These are phyloP conservation scores for Cercospora citrullina DNA, from an alignment of 2,329 filamentous ascomycete species.

Conservation along the genomic window DNA sequence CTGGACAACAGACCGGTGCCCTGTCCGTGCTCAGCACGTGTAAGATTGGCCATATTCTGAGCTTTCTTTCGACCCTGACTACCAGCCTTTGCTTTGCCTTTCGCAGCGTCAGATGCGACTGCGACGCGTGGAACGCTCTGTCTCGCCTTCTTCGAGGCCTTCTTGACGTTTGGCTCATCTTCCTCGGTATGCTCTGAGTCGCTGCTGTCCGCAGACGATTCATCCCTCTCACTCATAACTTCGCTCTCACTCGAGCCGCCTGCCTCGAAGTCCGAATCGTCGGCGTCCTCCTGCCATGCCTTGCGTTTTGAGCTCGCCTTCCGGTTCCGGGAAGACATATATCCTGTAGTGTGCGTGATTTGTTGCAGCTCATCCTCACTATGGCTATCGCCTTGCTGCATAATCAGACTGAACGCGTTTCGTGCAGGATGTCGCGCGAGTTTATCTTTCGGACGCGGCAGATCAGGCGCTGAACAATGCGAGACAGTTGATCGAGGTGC, in stretches of 20 bases:
- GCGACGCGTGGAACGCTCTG: neutral
- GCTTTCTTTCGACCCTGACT: neutral
- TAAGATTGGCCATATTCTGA: conserved; percentile 1
- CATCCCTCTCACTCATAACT: neutral
- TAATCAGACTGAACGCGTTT: conserved; percentile 3
- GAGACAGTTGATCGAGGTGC: neutral
- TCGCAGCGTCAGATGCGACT: neutral
- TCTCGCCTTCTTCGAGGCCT: neutral
- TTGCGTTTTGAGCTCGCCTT: neutral
- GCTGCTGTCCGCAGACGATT: neutral
- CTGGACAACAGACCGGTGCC: conserved; percentile 28
- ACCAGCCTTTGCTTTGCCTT: neutral
- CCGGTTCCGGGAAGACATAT: neutral
- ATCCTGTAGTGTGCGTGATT: neutral
- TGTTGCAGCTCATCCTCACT: neutral
- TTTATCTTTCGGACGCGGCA: neutral
- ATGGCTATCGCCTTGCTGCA: neutral
- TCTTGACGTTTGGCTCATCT: neutral
- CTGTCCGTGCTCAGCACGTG: neutral
- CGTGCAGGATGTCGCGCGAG: neutral
- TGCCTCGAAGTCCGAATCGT: neutral
- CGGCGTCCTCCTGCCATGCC: neutral
- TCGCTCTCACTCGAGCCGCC: neutral
- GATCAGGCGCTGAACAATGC: neutral
- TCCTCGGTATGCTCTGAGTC: neutral